Conservation (phyloP, 352 stramenopile species). For the Thalassiosira livingstoniorum region DNA sequence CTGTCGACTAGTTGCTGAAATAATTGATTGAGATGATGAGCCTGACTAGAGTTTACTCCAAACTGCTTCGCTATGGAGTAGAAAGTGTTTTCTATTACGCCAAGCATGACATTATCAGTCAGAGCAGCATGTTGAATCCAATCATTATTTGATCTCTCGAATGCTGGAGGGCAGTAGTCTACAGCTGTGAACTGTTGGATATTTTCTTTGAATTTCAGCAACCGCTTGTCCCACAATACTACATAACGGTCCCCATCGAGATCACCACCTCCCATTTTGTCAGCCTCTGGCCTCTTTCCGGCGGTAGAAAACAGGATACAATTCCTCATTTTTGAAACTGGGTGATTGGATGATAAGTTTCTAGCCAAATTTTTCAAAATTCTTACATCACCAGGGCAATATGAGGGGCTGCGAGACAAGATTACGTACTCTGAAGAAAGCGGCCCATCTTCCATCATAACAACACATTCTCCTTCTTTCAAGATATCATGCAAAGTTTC, state of each 20-base stretch:
- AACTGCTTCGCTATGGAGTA: slow-evolving; percentile 16
- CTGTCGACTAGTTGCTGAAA: slow-evolving; percentile 2
- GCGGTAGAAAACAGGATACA: slow-evolving; percentile 14
- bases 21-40: slow-evolving; percentile 1
- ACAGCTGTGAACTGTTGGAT: not conserved
- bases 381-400: slow-evolving; percentile 11
- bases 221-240: not conserved
- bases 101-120: slow-evolving; percentile 15
- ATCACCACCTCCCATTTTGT: slow-evolving; percentile 24
- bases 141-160: not conserved
- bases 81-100: slow-evolving; percentile 10
- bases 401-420: not conserved
- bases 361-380: not conserved
- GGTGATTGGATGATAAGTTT: not conserved
- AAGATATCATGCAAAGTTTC: slow-evolving; percentile 2
- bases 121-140: slow-evolving; percentile 16
- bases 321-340: not conserved
- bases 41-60: not conserved
- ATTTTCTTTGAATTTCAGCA: not conserved
- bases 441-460: slow-evolving; percentile 19
- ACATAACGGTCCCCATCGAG: slow-evolving; percentile 7
- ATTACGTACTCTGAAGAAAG: slow-evolving; percentile 11
- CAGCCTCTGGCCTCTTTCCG: slow-evolving; percentile 3
- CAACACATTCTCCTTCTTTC: slow-evolving; percentile 15
- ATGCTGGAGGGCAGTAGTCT: no score